These are phyloP conservation scores for Globisporangium paroecandrum DNA, from an alignment of 352 stramenopile genomes.

Conservation along the genomic window DNA sequence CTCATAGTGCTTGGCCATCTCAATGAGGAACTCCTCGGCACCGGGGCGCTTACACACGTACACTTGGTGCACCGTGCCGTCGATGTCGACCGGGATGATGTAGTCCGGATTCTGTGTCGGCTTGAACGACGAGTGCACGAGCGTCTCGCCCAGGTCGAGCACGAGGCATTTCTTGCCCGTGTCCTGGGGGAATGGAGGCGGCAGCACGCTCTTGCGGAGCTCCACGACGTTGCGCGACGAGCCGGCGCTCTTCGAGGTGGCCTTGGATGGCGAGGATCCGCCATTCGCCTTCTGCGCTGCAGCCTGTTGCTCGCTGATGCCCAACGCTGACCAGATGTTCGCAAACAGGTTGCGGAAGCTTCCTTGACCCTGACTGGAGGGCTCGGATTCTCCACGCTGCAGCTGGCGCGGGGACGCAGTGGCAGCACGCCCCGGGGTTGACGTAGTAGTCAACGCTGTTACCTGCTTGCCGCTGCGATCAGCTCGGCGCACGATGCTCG, in stretches of 20 bases:
- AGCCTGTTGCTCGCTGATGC: constrained; percentile 56
- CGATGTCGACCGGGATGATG: constrained; percentile 97
- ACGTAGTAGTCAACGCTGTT: constrained; percentile 16
- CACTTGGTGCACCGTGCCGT: constrained; percentile 81
- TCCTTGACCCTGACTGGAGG: constrained; percentile 24
- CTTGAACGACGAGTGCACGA: constrained; percentile 97
- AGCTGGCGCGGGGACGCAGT: constrained; percentile 19
- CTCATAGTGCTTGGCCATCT: constrained; percentile 97
- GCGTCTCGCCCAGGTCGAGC: constrained; percentile 97
- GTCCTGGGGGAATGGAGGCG: constrained; percentile 39
- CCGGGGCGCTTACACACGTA: constrained; percentile 91
- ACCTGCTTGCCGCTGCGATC: constrained; percentile 56
- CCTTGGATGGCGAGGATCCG: constrained; percentile 14
- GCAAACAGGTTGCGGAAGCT: constrained; percentile 65
- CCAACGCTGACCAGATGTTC: constrained; percentile 65
- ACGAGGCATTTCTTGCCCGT: constrained; percentile 88
- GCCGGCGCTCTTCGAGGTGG: constrained; percentile 15
- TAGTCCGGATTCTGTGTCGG: constrained; percentile 93
- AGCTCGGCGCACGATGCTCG: constrained; percentile 66
- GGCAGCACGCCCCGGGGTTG: constrained; percentile 11
- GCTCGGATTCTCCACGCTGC: constrained; percentile 24
- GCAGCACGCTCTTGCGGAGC: constrained; percentile 57
- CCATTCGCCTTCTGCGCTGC: constrained; percentile 25
- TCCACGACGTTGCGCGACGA: constrained; percentile 37
- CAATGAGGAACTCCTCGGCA: constrained; percentile 94